Percentiles rank a stretch among this genome's conserved stretches.
Evolutionary conservation across 768 basidiomycete species (phyloP).

Genomic region (Boletales sp.): DNA sequence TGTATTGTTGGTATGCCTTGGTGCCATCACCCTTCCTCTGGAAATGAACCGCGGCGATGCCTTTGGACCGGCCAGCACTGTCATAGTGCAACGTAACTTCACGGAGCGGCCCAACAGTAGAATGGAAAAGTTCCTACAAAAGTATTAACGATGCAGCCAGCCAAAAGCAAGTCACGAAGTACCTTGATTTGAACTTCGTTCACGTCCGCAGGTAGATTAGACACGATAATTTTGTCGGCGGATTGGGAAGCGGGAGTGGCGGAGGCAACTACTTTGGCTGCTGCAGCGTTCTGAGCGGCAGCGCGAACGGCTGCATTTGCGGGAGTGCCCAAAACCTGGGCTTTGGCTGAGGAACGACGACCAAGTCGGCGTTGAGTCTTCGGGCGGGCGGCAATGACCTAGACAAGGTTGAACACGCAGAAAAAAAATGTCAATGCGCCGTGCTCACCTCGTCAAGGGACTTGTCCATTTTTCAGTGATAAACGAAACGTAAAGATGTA

Average conservation of each 20-base stretch:
- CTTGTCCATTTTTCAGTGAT: conserved; percentile 60
- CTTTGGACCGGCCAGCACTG: conserved; percentile 82
- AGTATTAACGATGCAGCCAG: conserved; percentile 2
- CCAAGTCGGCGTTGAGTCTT: conserved; percentile 40
- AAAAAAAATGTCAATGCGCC: conserved; percentile 4
- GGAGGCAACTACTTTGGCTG: conserved; percentile 39
- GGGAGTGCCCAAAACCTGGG: conserved; percentile 58
- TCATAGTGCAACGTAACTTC: conserved; percentile 87
- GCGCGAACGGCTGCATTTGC: conserved; percentile 50
- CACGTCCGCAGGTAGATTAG: conserved; percentile 89
- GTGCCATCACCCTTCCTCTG: conserved; percentile 82
- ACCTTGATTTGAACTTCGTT: conserved; percentile 94
- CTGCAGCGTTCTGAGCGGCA: conserved; percentile 43
- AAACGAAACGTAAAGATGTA: background rate
- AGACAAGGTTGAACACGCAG: conserved; percentile 5
- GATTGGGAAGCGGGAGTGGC: conserved; percentile 35
- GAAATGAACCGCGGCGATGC: conserved; percentile 86
- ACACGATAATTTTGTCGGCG: conserved; percentile 92
- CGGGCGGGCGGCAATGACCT: conserved; percentile 70
- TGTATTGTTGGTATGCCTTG: conserved; percentile 91
- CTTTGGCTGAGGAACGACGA: conserved; percentile 47
- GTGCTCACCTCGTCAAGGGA: conserved; percentile 75
- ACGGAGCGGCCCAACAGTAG: conserved; percentile 83
- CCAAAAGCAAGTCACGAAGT: conserved; percentile 19
- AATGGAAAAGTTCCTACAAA: conserved; percentile 83